Conservation (phyloP, 495 filamentous ascomycete genomes). For the Daldinia grandis region DNA sequence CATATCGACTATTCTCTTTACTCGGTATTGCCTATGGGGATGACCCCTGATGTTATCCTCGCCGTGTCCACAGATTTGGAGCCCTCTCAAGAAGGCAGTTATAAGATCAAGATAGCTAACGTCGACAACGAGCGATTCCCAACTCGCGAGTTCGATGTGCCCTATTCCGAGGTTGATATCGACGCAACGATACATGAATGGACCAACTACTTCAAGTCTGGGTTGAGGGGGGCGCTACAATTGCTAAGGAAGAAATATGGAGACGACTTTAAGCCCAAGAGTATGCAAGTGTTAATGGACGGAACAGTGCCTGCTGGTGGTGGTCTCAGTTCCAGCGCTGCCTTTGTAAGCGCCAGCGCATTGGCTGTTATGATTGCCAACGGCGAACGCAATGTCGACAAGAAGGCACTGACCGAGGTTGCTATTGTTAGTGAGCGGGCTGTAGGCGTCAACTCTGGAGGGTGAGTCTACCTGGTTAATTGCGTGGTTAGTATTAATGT, state of each 20-base stretch:
- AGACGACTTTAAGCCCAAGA: slow-evolving; percentile 67
- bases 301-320: slow-evolving; percentile 92
- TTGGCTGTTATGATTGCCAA: slow-evolving; percentile 89
- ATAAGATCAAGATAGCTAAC: slow-evolving; percentile 72
- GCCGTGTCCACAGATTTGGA: slow-evolving; percentile 74
- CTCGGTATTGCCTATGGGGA: slow-evolving; percentile 93
- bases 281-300: slow-evolving; percentile 89
- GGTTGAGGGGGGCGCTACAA: slow-evolving; percentile 80
- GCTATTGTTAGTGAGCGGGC: slow-evolving; percentile 93
- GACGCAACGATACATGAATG: slow-evolving; percentile 87
- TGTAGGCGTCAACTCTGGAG: slow-evolving; percentile 95
- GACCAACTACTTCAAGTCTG: slow-evolving; percentile 98
- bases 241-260: slow-evolving; percentile 75
- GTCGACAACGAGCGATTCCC: slow-evolving; percentile 79
- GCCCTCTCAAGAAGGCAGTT: slow-evolving; percentile 45
- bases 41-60: slow-evolving; percentile 87
- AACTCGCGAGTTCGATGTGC: slow-evolving; percentile 75
- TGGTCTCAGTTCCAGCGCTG: slow-evolving; percentile 91
- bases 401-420: slow-evolving; percentile 87
- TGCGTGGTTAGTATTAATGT: slow-evolving; percentile 12
- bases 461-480: slow-evolving; percentile 60
- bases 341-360: slow-evolving; percentile 90
- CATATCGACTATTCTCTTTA: slow-evolving; percentile 99
- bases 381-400: slow-evolving; percentile 79
- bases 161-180: slow-evolving; percentile 77